Base-by-base conservation (phyloP, 352 stramenopile species). In the Globisporangium acanthophoron region DNA sequence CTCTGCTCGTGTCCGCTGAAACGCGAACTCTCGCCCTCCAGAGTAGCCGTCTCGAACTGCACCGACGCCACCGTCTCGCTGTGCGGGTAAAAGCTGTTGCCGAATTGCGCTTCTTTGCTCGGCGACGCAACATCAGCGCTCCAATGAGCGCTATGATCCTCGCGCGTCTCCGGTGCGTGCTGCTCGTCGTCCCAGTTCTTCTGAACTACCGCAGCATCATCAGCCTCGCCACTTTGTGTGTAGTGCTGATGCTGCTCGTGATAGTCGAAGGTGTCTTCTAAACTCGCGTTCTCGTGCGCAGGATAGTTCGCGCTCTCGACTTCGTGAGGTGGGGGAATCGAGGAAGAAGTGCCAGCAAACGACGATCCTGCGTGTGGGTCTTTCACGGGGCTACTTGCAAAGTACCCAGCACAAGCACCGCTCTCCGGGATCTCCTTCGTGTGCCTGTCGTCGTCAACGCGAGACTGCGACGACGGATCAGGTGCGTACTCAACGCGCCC, bases 331-430 rank as follows among this genome's bases (percentile, higher is more conserved):
- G 35, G 41, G 11, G 57, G 31, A 37, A 57, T 29, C 18, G 58
- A n/a, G 48, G 54, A 55, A 16, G 43, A 27, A 31, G 39, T 20
- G 0, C 15, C 33, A 43, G 11, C 27, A 3, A 39, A 18, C 29
- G 44, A 43, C 2, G 55, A 21, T 7, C 27, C 37, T 27, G 33
- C n/a, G 11, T 39, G 18, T 27, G 27, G 13, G 20, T 44, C 41
- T n/a, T 64, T 58, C 51, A 27, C 24, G 40, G 51, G 58, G 37
- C 41, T 63, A 21, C 31, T 63, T 3, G 41, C 43, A 58, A 58
- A 54, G 50, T 58, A 43, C 16, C 24, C 40, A 27, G 24, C 24
- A 15, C 13, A 50, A 16, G 13, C n/a, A 18, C 20, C 18, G 16
- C n/a, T 52, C 39, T 31, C 15, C 46, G 46, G 6, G 37, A 18